Base-by-base conservation (phyloP, 352 stramenopile species). In the Phytopythium montanum region DNA sequence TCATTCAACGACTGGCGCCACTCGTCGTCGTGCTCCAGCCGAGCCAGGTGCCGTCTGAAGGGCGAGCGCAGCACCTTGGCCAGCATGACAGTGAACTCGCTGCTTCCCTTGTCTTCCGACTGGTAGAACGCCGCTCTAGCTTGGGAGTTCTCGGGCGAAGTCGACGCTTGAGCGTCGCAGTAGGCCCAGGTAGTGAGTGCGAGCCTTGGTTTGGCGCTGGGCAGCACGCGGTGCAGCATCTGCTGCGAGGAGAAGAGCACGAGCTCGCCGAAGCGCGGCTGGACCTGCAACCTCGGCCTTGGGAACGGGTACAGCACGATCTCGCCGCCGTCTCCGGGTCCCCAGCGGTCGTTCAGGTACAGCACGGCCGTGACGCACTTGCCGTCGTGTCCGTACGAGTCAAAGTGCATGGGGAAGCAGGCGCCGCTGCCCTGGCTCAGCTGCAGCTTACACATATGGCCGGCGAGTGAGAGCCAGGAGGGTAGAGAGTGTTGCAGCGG, bases 381-480 rank as follows among this genome's bases (percentile, higher is more conserved):
- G 66, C 81, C 81, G 46, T 92, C 81, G 64, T 88, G 77, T 1
- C 85, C 86, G 54, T 90, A 92, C 36, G 85, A 84, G 64, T 96
- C 87, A 45, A 91, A 95, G 56, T 96, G 87, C 69, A 90, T 74
- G 0, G 87, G 87, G 56, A 96, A 96, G 63, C 85, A 95, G 2
- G 84, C 87, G 18, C 85, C 84, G 53, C 61, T 53, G 51, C 87
- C 87, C 52, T 84, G 69, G 54, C 91, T 96, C 54, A 82, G 76
- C 64, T 96, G 87, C 13, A 95, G 61, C 64, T 96, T 94, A 55
- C 92, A 54, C 78, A 90, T 88, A 52, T 82, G 72, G 13, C 65
- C 71, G 16, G 57, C 55, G 19, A 90, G 58, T 13, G 56, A 62
- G 16, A 92, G 54, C 75, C 81, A 86, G 12, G 58, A 2, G 2